Evolutionary conservation across 495 filamentous ascomycete species (phyloP).

Genomic region (Terfezia claveryi): DNA sequence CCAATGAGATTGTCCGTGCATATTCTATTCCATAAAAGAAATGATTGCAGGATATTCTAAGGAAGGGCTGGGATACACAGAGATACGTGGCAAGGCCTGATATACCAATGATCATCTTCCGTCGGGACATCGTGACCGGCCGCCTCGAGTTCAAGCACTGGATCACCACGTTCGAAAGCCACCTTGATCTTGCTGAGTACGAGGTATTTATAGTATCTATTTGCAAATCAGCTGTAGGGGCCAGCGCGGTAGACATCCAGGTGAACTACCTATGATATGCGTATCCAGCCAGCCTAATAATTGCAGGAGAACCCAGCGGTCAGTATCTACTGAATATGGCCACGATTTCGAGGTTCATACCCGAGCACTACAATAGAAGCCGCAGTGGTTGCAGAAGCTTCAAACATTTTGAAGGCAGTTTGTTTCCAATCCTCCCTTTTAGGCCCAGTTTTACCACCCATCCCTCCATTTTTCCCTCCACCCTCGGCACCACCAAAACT

Average conservation of each 20-base stretch:
- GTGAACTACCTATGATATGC: constrained; percentile 35
- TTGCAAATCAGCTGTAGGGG: background rate
- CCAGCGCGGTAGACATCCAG: too few species aligned
- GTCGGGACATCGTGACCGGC: constrained; percentile 30
- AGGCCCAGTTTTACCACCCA: background rate
- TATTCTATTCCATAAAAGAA: background rate
- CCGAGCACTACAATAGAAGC: constrained; percentile 70
- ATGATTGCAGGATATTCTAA: background rate
- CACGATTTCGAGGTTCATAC: constrained; percentile 22
- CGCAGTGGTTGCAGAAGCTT: constrained; percentile 64
- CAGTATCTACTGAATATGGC: constrained; percentile 3
- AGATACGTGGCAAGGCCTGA: too few species aligned
- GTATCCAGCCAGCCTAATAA: constrained; percentile 49
- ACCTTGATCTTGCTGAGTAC: constrained; percentile 77
- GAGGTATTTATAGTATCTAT: constrained; percentile 64
- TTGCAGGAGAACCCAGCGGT: background rate
- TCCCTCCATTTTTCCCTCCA: background rate
- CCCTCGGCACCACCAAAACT: background rate
- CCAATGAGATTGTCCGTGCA: too few species aligned
- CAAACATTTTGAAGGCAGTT: constrained; percentile 56
- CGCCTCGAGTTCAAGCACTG: constrained; percentile 73
- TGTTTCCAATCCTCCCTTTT: constrained; percentile 20
- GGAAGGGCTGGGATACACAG: too few species aligned
- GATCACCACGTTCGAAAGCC: constrained; percentile 84
- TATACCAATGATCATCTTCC: constrained; percentile 2